phyloP scores from a whole-genome alignment of 192 early-diverging fungal species.

The Pilaira anomala region DNA sequence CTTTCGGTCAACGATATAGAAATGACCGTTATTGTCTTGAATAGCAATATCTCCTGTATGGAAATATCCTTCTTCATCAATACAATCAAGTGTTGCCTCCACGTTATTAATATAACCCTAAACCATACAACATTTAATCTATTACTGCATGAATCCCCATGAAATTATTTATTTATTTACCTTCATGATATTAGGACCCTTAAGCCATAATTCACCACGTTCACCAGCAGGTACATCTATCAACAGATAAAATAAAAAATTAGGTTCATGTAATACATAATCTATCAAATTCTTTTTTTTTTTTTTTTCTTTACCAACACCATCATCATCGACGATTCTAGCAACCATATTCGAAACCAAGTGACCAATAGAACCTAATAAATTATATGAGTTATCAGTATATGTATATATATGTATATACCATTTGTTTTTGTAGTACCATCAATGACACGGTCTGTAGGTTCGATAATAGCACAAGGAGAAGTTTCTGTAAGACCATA shows the following conservation, averaged over 20 bases:
- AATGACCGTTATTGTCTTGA: conserved; percentile 58
- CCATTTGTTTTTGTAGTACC: conserved; percentile 18
- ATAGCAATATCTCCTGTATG: conserved; percentile 82
- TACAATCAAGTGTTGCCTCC: conserved; percentile 67
- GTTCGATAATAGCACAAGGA: conserved; percentile 44
- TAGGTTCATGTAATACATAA: no score
- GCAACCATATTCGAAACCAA: conserved; percentile 71
- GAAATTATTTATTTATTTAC: not conserved
- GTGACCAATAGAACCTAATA: conserved; percentile 53
- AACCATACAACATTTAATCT: conserved; percentile 13
- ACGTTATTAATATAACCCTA: conserved; percentile 78
- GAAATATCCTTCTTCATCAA: conserved; percentile 73
- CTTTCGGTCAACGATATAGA: conserved; percentile 53
- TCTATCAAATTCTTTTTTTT: no score
- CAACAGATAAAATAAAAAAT: not conserved
- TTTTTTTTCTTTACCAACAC: conserved; percentile 39
- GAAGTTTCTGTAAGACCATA: conserved; percentile 76
- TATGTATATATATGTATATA: no score
- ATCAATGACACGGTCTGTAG: conserved; percentile 28
- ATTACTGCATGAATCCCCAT: no score
- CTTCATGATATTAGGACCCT: conserved; percentile 78
- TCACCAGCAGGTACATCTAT: conserved; percentile 51
- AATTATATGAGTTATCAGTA: no score
- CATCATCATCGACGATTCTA: conserved; percentile 72
- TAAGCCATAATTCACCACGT: conserved; percentile 80